Conservation (phyloP, 2,329 filamentous ascomycete species). For the Microdochium bolleyi region DNA sequence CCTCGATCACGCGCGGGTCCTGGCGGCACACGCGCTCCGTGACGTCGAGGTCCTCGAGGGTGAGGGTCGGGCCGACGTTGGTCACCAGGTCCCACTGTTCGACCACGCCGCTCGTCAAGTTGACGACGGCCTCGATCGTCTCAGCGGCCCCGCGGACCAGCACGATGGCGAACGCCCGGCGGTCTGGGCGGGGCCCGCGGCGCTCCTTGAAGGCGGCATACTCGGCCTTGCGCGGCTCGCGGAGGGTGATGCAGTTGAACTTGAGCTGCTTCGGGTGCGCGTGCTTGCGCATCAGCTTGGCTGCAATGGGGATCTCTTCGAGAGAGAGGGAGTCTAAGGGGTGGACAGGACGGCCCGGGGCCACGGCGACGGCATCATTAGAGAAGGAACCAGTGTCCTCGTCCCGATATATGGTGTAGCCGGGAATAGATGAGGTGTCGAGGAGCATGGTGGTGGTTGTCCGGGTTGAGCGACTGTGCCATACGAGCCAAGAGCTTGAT, state of each 20-base stretch:
- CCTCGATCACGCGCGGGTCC: slow-evolving; percentile 68
- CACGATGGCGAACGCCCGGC: slow-evolving; percentile 40
- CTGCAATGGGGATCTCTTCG: slow-evolving; percentile 43
- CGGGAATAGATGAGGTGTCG: slow-evolving; percentile 34
- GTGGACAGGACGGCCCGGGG: slow-evolving; percentile 19
- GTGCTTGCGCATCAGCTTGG: slow-evolving; percentile 36
- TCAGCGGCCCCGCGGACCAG: slow-evolving; percentile 27
- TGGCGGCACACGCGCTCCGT: slow-evolving; percentile 62
- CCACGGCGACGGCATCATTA: slow-evolving; percentile 13
- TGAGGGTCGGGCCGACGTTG: slow-evolving; percentile 46
- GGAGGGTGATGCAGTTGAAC: slow-evolving; percentile 58
- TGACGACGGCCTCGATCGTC: slow-evolving; percentile 44
- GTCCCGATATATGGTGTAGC: slow-evolving; percentile 36
- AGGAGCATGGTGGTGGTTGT: slow-evolving; percentile 22
- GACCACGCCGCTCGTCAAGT: slow-evolving; percentile 30
- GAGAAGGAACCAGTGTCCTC: slow-evolving; percentile 25
- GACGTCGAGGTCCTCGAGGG: slow-evolving; percentile 72
- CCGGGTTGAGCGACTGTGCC: slow-evolving; percentile 4
- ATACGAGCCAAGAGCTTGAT: slow-evolving; percentile 3
- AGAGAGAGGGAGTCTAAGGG: slow-evolving; percentile 43
- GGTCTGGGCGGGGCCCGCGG: slow-evolving; percentile 36
- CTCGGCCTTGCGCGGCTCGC: slow-evolving; percentile 56
- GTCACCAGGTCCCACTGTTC: slow-evolving; percentile 36
- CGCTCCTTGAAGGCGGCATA: slow-evolving; percentile 53
- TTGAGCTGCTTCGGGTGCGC: slow-evolving; percentile 23